Base-by-base conservation (phyloP, 2,329 filamentous ascomycete genomes). In the Aspergillus ibericus region DNA sequence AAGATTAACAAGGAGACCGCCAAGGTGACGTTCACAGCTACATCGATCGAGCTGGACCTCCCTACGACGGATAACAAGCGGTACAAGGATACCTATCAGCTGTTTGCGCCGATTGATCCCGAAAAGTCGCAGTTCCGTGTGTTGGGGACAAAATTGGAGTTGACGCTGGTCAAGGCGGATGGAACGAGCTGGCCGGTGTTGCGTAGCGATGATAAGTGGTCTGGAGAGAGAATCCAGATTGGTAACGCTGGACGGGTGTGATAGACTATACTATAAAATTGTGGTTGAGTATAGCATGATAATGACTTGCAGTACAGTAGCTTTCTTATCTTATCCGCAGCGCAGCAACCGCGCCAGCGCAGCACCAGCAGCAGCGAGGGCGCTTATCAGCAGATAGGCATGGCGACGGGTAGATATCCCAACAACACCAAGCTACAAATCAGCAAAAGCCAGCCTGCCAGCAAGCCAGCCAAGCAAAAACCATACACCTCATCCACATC, bases 1-100 rank as follows among this genome's bases (percentile, higher is more conserved):
- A 98, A 98, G 80, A 96, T 99, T 69, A 87, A 93, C 78, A 96
- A 93, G 77, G 84, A 88, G 22, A 84, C 80, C 25, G 90, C 92
- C 53, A 88, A 84, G 64, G 83, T 98, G 47, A 80, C 83, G 22
- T 93, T 98, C 73, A 75, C 80, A 35, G 70, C 83, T 9, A 78
- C 82, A 49, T 80, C 84, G 48, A 77, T 98, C 52, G 82, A 83
- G 10, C 83, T 99, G 44, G 91, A 99, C 72, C 83, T 99, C 38
- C 87, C 85, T n/a, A 99, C 95, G 8, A 85, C 84, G 32, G 93
- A 97, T 72, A 82, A 86, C 59, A 98, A 96, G 83, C 86, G 91
- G 55, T 97, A 92, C 77, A 85, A 83, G 69, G 82, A 87, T 38
- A 83, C 83, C 13, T 85, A 97, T 60, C 86, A 88, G 15, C 83